These are phyloP conservation scores for Rosa hybrid DNA, from an alignment of 331 rosid species.

Conservation along the genomic window DNA sequence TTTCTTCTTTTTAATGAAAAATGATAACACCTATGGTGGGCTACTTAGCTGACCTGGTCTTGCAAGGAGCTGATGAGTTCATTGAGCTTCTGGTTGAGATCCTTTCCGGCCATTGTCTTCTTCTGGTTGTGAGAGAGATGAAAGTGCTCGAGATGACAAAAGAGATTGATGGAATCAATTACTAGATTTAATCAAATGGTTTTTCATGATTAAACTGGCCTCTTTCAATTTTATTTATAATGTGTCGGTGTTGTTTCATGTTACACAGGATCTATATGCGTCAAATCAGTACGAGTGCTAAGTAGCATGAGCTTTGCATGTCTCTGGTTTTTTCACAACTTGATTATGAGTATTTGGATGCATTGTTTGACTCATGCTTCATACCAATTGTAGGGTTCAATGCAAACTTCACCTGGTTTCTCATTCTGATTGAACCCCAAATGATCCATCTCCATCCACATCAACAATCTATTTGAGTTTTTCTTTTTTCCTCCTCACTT, in stretches of 20 bases:
- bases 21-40: neutral
- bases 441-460: neutral
- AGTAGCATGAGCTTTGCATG: neutral
- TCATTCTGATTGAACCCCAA: neutral
- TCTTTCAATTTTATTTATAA: neutral
- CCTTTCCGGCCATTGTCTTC: conserved; percentile 1
- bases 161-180: neutral
- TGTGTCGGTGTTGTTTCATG: neutral
- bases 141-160: neutral
- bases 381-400: neutral
- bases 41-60: neutral
- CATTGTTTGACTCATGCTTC: neutral
- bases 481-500: neutral
- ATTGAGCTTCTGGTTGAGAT: neutral
- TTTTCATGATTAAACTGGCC: neutral
- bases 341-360: neutral
- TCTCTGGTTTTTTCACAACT: neutral
- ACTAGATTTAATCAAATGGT: neutral
- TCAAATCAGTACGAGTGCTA: neutral
- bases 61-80: conserved; percentile 14
- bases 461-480: neutral
- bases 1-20: neutral
- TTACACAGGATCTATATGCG: neutral
- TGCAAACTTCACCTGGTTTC: neutral
- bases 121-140: neutral